Evolutionary conservation across 768 basidiomycete genomes (phyloP).

Genomic region (Lepiota subincarnata): DNA sequence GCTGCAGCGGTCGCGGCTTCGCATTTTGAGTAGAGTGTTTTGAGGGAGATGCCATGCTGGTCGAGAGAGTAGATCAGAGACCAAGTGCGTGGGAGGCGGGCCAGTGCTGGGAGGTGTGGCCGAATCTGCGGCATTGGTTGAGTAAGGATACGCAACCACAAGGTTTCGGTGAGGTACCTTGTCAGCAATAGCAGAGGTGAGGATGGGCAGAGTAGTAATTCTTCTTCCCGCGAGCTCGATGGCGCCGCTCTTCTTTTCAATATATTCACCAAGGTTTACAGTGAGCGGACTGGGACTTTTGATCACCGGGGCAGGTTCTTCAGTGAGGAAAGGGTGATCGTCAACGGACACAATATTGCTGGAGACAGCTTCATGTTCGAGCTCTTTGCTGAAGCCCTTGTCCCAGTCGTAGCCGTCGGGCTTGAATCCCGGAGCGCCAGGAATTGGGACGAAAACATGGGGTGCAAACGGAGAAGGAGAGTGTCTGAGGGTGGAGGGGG

Average conservation of each 20-base stretch:
- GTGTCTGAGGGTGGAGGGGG: slow-evolving; percentile 15
- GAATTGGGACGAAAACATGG: slow-evolving; percentile 36
- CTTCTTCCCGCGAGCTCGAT: slow-evolving; percentile 54
- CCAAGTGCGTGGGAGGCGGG: slow-evolving; percentile 70
- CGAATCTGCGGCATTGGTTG: slow-evolving; percentile 51
- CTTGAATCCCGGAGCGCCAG: slow-evolving; percentile 75
- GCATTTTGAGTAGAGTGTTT: slow-evolving; percentile 76
- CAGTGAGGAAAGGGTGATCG: not conserved
- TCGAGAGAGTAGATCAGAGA: slow-evolving; percentile 85
- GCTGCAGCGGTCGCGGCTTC: slow-evolving; percentile 37
- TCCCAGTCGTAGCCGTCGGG: slow-evolving; percentile 68
- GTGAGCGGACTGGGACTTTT: slow-evolving; percentile 7
- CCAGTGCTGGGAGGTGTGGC: slow-evolving; percentile 65
- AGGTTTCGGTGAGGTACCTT: slow-evolving; percentile 34
- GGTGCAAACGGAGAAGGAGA: slow-evolving; percentile 39
- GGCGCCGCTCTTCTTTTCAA: slow-evolving; percentile 47
- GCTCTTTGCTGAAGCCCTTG: slow-evolving; percentile 51
- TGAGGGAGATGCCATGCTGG: slow-evolving; percentile 90
- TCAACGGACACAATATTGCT: not conserved
- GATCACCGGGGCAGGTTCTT: slow-evolving; percentile 3
- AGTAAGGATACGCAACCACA: not conserved
- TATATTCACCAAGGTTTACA: slow-evolving; percentile 35
- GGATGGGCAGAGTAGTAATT: slow-evolving; percentile 47
- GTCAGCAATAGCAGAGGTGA: slow-evolving; percentile 53
- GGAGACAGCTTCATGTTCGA: slow-evolving; percentile 33